A percentile compares a stretch with the other conserved stretches of the same genome.
These are phyloP conservation scores for Mucor circinelloides DNA, from an alignment of 371 early-diverging fungal species.

Conservation along the genomic window DNA sequence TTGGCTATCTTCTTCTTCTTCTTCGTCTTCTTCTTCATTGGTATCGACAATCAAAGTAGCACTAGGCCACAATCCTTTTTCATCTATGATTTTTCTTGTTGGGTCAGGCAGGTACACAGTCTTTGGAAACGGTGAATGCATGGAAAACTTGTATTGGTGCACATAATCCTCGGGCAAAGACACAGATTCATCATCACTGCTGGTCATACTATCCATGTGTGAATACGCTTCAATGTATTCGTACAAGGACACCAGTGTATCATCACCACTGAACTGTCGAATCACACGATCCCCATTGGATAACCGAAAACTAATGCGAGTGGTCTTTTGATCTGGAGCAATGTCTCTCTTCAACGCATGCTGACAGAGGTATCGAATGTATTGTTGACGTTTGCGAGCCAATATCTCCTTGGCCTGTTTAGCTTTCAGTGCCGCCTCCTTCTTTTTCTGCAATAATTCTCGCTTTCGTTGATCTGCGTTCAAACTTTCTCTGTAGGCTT, in stretches of 20 bases:
- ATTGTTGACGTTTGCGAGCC: slow-evolving; percentile 38
- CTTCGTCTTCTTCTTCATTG: slow-evolving; percentile 35
- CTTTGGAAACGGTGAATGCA: slow-evolving; percentile 78
- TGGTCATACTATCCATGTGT: slow-evolving; percentile 54
- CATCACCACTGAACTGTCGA: slow-evolving; percentile 67
- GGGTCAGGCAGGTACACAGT: slow-evolving; percentile 52
- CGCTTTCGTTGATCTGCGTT: slow-evolving; percentile 76
- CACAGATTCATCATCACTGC: slow-evolving; percentile 4
- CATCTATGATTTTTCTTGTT: slow-evolving; percentile 34
- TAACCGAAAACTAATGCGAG: slow-evolving; percentile 68
- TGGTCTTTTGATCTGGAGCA: slow-evolving; percentile 36
- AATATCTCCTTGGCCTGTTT: slow-evolving; percentile 24
- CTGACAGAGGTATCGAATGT: slow-evolving; percentile 37
- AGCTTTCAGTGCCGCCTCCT: slow-evolving; percentile 31
- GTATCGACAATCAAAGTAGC: slow-evolving; percentile 71
- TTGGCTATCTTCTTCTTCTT: neutral
- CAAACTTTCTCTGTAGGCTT: slow-evolving; percentile 80
- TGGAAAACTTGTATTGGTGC: slow-evolving; percentile 67
- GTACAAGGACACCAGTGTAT: slow-evolving; percentile 58
- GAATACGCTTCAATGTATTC: slow-evolving; percentile 78
- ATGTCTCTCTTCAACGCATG: slow-evolving; percentile 38
- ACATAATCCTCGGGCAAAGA: slow-evolving; percentile 55
- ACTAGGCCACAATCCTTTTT: slow-evolving; percentile 66
- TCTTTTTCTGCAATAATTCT: slow-evolving; percentile 41
- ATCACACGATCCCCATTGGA: slow-evolving; percentile 67